Conservation (phyloP, 2,329 filamentous ascomycete species). For the Plectosphaerella cucumerina region DNA sequence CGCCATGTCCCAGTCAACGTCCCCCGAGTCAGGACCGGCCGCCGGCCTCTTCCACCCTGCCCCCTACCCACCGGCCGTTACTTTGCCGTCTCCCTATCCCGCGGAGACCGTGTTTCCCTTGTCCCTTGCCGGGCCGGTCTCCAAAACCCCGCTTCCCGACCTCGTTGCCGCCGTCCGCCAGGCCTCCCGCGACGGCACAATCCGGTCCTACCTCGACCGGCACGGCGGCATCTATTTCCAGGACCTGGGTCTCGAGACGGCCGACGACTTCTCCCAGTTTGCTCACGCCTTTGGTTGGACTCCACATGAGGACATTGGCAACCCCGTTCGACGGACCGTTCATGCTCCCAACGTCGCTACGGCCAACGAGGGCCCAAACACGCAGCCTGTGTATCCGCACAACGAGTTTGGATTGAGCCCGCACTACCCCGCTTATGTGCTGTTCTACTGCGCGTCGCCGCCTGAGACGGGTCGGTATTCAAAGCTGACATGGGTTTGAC, state of each 20-base stretch:
- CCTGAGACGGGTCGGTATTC: slow-evolving; percentile 14
- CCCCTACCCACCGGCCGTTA: slow-evolving; percentile 3
- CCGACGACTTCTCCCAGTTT: slow-evolving; percentile 18
- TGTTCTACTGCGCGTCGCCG: slow-evolving; percentile 18
- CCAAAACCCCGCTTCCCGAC: neutral
- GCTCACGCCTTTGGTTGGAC: slow-evolving; percentile 20
- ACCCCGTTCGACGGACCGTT: slow-evolving; percentile 17
- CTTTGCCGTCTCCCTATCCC: neutral
- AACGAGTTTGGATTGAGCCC: slow-evolving; percentile 20
- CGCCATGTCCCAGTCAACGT: too few species aligned
- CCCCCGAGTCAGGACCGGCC: too few species aligned
- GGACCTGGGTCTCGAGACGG: slow-evolving; percentile 12
- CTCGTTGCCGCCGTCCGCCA: slow-evolving; percentile 1
- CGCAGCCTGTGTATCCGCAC: slow-evolving; percentile 17
- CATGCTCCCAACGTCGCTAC: slow-evolving; percentile 20
- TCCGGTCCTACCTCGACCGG: slow-evolving; percentile 6
- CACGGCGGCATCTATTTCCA: slow-evolving; percentile 21
- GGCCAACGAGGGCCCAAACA: slow-evolving; percentile 21
- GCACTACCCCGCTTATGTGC: slow-evolving; percentile 19
- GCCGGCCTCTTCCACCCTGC: neutral
- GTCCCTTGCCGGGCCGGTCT: neutral
- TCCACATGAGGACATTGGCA: slow-evolving; percentile 20
- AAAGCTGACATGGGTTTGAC: too few species aligned
- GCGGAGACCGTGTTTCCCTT: slow-evolving; percentile 4
- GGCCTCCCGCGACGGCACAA: neutral